Evolutionary conservation across 176 grass and related monocot genomes (phyloP), one percentile per base, ranked within the genome.

Genomic region (Oryza glaberrima): DNA sequence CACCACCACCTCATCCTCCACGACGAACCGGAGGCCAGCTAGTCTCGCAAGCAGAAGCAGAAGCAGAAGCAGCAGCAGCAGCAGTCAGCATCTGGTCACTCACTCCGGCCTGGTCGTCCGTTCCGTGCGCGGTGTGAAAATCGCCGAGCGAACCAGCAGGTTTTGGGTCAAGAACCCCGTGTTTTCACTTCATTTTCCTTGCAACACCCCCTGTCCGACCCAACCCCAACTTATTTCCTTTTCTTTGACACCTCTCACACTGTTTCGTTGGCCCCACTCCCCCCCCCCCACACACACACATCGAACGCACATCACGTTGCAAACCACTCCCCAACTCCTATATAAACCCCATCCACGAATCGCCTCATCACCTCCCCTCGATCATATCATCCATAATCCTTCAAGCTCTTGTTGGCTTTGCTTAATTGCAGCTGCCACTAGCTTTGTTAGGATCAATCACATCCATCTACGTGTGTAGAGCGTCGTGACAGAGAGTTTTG

Each of bases 101-200:
- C 52, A 19, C 52, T 52, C 47, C 4, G 16, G 6, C 51, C 5
- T 36, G 35, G 16, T 54, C 15, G 15, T 48, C 51, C 52, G 30
- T 32, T 32, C 56, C 58, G 56, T 68, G 20, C 7, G 25, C 48
- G 22, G 78, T 86, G 83, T 73, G 83, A 90, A 85, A 72, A 78
- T 74, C 30, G 32, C 54, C 54, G 17, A n/a, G 54, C 54, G 54
- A 58, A 58, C 26, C n/a, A 6, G 19, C 11, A 3, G 22, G 32
- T 5, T 28, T 8, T 15, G 15, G 83, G 88, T 90, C 88, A 90
- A 63, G 84, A 49, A 1, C 0, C 0, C 74, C 75, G 74, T 11
- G 84, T 83, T 75, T 90, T 83, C 88, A 83, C 84, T 49, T 78
- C 16, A 79, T 73, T 83, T 90, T 86, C 88, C 69, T 3, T 35